Conservation (phyloP, 345 rosid genomes). For the Raphanus raphanistrum region DNA sequence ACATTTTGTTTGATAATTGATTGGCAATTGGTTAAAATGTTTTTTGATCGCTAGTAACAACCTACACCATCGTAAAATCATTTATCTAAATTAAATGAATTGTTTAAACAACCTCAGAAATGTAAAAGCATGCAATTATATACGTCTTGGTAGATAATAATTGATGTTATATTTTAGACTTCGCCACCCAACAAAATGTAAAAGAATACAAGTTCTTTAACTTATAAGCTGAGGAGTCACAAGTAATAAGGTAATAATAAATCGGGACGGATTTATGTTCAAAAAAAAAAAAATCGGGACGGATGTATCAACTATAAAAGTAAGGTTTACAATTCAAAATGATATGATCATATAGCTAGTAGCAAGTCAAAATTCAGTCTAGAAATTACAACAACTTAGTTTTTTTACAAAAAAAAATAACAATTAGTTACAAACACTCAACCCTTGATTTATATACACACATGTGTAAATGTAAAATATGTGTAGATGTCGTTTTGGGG, state of each 20-base stretch:
- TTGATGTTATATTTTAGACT: background rate
- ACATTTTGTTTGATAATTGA: background rate
- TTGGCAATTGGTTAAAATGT: background rate
- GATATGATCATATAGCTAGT: background rate
- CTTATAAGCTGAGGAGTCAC: conserved; percentile 19
- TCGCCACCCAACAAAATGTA: background rate
- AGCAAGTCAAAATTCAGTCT: background rate
- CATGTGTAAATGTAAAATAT: background rate
- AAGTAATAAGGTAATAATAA: conserved; percentile 35
- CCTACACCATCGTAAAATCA: background rate
- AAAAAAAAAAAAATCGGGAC: too few species aligned
- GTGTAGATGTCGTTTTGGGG: conserved; percentile 14
- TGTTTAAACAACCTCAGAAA: background rate
- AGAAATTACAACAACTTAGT: background rate
- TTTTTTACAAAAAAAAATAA: too few species aligned
- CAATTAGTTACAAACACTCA: background rate
- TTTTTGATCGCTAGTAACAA: background rate
- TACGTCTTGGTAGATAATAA: background rate
- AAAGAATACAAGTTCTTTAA: background rate
- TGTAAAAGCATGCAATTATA: background rate
- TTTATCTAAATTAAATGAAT: background rate
- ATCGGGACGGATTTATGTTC: too few species aligned
- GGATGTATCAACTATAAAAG: too few species aligned
- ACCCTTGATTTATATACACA: background rate
- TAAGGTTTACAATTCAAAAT: too few species aligned